These are phyloP conservation scores for Myxozyma neglecta DNA, from an alignment of 805 yeast genomes.

Conservation along the genomic window DNA sequence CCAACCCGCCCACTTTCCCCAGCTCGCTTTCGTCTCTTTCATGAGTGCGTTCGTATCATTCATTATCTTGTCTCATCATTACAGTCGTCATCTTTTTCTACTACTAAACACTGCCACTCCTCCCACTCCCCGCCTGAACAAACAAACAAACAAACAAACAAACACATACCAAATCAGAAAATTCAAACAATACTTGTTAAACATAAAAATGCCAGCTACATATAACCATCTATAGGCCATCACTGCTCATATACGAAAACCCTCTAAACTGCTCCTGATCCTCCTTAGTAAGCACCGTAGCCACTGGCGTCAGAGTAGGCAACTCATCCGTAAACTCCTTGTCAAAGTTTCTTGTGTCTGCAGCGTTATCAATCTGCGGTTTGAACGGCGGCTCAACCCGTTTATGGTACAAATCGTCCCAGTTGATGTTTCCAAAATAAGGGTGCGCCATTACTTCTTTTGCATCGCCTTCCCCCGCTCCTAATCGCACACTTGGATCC, in stretches of 20 bases:
- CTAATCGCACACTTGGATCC: conserved; percentile 81
- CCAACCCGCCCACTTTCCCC: background rate
- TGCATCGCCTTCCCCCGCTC: conserved; percentile 87
- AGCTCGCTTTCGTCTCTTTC: background rate
- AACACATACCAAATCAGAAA: too few relatives aligned
- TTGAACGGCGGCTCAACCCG: conserved; percentile 83
- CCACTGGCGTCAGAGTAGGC: conserved; percentile 70
- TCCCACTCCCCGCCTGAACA: background rate
- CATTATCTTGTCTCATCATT: background rate
- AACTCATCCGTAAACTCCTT: conserved; percentile 62
- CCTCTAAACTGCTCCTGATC: conserved; percentile 98
- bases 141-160: too few relatives aligned
- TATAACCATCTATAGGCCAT: conserved; percentile 6
- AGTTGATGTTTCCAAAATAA: conserved; percentile 84
- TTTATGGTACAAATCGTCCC: conserved; percentile 75
- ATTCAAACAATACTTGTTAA: background rate
- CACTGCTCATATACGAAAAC: conserved; percentile 66
- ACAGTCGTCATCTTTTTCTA: background rate
- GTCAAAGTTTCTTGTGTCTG: conserved; percentile 91
- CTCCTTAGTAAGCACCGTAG: conserved; percentile 76
- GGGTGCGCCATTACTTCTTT: conserved; percentile 93
- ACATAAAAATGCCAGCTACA: background rate
- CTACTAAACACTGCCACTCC: background rate
- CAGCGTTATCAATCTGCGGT: conserved; percentile 83
- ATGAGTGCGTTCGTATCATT: background rate